Evolutionary conservation across 73 alveolate genomes (phyloP).

Genomic region (Tetrahymena borealis): DNA sequence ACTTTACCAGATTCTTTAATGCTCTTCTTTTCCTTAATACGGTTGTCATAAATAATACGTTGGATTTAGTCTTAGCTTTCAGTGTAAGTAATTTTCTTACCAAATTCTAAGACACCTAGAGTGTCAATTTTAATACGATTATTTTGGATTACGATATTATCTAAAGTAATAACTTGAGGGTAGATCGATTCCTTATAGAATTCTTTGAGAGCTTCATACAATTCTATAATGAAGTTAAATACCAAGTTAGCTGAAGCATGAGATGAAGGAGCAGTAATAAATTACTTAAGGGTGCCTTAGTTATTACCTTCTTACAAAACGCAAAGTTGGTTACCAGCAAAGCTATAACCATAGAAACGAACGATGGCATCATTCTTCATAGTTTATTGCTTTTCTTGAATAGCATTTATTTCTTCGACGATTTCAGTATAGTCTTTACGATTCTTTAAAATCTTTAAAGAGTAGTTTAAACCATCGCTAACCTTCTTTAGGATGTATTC

Average conservation of each 20-base stretch:
- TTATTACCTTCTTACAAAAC: not conserved
- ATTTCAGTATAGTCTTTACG: not conserved
- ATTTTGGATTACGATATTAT: not conserved
- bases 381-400: not conserved
- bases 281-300: not conserved
- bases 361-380: not conserved
- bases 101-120: not conserved
- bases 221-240: not conserved
- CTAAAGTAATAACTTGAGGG: not conserved
- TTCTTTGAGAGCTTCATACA: not conserved
- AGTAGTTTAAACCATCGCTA: not conserved
- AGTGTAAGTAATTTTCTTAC: not conserved
- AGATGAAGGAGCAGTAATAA: not conserved
- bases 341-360: not conserved
- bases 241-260: not conserved
- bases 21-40: not conserved
- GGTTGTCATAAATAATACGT: not conserved
- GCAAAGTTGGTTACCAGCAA: not conserved
- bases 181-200: not conserved
- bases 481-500: not conserved
- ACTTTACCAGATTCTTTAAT: not conserved
- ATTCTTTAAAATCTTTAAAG: not conserved
- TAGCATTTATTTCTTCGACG: not conserved
- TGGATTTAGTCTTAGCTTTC: not conserved
- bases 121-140: not conserved